phyloP scores from a whole-genome alignment of 768 basidiomycete species.

The Leccinum subtestaceum region DNA sequence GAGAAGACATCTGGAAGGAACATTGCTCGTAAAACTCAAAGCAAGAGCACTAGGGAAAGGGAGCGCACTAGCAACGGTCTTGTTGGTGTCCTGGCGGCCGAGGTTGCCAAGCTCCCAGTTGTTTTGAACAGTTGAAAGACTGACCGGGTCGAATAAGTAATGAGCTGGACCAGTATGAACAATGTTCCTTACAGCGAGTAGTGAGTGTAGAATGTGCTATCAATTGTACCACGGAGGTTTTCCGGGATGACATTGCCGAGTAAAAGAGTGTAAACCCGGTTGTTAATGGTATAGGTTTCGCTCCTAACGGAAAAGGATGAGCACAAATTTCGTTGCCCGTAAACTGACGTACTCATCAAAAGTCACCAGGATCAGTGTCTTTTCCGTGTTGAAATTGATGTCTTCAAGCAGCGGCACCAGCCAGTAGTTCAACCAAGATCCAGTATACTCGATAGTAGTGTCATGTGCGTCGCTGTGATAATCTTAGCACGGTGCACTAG shows the following conservation, averaged over 20 bases:
- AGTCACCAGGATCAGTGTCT: conserved; percentile 57
- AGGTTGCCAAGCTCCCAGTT: conserved; percentile 64
- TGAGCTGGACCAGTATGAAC: not conserved
- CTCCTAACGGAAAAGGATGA: conserved; percentile 12
- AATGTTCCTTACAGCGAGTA: conserved; percentile 42
- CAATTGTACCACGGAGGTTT: conserved; percentile 41
- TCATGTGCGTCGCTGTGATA: conserved; percentile 56
- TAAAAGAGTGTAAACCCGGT: conserved; percentile 45
- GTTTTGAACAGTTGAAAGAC: conserved; percentile 51
- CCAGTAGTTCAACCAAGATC: conserved; percentile 48
- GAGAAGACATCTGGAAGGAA: conserved; percentile 46
- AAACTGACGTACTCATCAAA: conserved; percentile 56
- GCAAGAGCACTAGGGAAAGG: not conserved
- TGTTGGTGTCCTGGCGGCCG: conserved; percentile 56
- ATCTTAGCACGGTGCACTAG: not conserved
- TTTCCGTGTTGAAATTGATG: conserved; percentile 49
- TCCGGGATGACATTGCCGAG: conserved; percentile 46
- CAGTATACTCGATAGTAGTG: conserved; percentile 48
- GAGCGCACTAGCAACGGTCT: conserved; percentile 28
- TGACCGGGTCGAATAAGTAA: conserved; percentile 7
- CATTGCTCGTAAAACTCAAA: not conserved
- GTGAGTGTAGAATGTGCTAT: conserved; percentile 58
- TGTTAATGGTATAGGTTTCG: conserved; percentile 39
- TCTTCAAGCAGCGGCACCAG: conserved; percentile 50
- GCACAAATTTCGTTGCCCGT: not conserved